These are phyloP conservation scores for Avena atlantica DNA, from an alignment of 176 grass and related monocot species.

Conservation along the genomic window DNA sequence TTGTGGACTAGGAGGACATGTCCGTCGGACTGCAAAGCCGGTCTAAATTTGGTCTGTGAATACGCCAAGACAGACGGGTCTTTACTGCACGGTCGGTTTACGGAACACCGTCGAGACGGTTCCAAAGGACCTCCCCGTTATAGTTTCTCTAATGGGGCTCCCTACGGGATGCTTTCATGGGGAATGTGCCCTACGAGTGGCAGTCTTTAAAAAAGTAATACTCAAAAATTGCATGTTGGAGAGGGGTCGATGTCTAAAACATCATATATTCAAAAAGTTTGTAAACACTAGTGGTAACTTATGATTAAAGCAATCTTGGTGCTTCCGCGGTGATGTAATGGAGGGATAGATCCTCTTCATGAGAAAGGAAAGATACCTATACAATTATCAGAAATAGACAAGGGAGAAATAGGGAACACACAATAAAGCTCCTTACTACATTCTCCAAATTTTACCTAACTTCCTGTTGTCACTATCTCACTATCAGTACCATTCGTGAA, in stretches of 20 bases:
- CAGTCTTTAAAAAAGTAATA: too few species aligned
- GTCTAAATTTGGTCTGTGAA: too few species aligned
- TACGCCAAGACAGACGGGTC: too few species aligned
- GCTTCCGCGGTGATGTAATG: background rate
- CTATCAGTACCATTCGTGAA: background rate
- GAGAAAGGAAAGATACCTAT: background rate
- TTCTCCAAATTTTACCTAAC: background rate
- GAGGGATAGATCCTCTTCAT: background rate
- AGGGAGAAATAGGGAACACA: background rate
- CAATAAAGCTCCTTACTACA: background rate
- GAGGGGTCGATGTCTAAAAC: background rate
- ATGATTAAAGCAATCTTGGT: slow-evolving; percentile 4
- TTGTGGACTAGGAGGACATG: too few species aligned
- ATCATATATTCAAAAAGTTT: background rate
- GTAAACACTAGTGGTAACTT: background rate
- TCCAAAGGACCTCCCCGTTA: too few species aligned
- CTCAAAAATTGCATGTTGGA: too few species aligned
- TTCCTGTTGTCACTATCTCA: background rate
- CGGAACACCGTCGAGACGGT: too few species aligned
- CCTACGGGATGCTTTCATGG: too few species aligned
- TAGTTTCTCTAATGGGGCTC: too few species aligned
- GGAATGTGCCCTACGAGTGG: too few species aligned
- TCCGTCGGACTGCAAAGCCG: too few species aligned
- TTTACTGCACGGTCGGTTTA: too few species aligned
- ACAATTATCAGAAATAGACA: background rate